Percentiles rank a stretch among this genome's conserved stretches.
These are phyloP conservation scores for Eleusine coracana DNA, from an alignment of 176 grass and related monocot genomes.

Conservation along the genomic window DNA sequence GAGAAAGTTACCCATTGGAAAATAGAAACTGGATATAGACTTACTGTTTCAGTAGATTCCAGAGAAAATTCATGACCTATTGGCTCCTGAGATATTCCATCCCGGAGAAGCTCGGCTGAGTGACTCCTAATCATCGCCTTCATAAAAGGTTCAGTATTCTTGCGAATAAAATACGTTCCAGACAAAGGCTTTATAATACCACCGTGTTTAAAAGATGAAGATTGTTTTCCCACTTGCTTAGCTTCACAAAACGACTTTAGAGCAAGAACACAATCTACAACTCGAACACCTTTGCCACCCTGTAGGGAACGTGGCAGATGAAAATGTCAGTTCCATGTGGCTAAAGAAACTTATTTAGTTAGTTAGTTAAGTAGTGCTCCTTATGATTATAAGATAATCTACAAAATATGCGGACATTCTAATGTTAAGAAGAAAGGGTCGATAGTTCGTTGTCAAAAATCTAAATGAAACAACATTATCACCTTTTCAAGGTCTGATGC, in stretches of 20 bases:
- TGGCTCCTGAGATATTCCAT: constrained; percentile 57
- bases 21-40: constrained; percentile 28
- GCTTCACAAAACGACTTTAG: constrained; percentile 68
- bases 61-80: constrained; percentile 61
- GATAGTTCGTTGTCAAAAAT: background rate
- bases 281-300: constrained; percentile 80
- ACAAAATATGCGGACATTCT: background rate
- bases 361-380: background rate
- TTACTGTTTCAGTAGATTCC: constrained; percentile 69
- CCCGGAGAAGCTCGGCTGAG: constrained; percentile 58
- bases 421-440: background rate
- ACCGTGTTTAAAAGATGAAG: constrained; percentile 60
- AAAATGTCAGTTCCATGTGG: constrained; percentile 9
- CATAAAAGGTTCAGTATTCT: constrained; percentile 81
- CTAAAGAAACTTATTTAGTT: constrained; percentile 30
- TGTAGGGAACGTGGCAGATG: constrained; percentile 28
- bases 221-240: constrained; percentile 53
- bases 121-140: constrained; percentile 66
- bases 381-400: constrained; percentile 28
- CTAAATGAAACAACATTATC: constrained; percentile 36
- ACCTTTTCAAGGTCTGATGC: constrained; percentile 89
- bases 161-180: constrained; percentile 59
- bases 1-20: background rate
- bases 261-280: constrained; percentile 86
- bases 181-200: constrained; percentile 55